Percentiles rank a stretch among this genome's conserved stretches.
phyloP scores from a whole-genome alignment of 2,329 filamentous ascomycete species.

The Sclerotinia borealis region DNA sequence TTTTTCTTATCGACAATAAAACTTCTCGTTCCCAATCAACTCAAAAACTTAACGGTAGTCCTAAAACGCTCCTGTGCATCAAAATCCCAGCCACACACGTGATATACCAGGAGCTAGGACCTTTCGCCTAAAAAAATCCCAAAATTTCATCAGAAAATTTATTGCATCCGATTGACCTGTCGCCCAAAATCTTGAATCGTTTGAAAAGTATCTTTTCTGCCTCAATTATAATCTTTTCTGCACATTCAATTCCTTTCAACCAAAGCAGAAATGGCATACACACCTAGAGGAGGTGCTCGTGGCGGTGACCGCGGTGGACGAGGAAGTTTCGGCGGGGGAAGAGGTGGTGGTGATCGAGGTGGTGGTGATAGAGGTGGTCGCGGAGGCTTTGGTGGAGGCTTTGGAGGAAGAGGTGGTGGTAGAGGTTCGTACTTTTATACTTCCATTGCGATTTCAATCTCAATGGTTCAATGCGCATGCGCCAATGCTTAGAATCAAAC shows the following conservation, averaged over 20 bases:
- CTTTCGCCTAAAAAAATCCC: constrained; percentile 7
- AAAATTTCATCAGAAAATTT: constrained; percentile 15
- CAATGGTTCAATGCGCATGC: constrained; percentile 13
- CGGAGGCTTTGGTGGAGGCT: constrained; percentile 38
- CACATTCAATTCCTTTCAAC: constrained; percentile 11
- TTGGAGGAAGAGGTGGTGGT: constrained; percentile 35
- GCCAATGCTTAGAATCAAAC: constrained; percentile 21
- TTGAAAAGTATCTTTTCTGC: constrained; percentile 18
- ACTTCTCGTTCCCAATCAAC: neutral
- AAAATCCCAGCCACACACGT: neutral
- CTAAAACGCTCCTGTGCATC: neutral
- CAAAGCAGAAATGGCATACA: constrained; percentile 33
- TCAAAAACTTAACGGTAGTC: neutral
- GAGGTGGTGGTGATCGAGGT: constrained; percentile 39
- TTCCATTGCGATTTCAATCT: constrained; percentile 8
- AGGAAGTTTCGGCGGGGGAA: constrained; percentile 35
- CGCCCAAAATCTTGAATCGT: constrained; percentile 12
- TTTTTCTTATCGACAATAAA: neutral
- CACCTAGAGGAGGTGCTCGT: constrained; percentile 35
- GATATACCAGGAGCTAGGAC: constrained; percentile 6
- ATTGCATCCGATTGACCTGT: constrained; percentile 17
- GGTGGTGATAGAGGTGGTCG: constrained; percentile 31
- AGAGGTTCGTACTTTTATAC: constrained; percentile 34
- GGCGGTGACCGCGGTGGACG: constrained; percentile 30
- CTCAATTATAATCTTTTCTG: constrained; percentile 15